Evolutionary conservation across 192 early-diverging fungal genomes (phyloP).

Genomic region (Jimgerdemannia flammicorona): DNA sequence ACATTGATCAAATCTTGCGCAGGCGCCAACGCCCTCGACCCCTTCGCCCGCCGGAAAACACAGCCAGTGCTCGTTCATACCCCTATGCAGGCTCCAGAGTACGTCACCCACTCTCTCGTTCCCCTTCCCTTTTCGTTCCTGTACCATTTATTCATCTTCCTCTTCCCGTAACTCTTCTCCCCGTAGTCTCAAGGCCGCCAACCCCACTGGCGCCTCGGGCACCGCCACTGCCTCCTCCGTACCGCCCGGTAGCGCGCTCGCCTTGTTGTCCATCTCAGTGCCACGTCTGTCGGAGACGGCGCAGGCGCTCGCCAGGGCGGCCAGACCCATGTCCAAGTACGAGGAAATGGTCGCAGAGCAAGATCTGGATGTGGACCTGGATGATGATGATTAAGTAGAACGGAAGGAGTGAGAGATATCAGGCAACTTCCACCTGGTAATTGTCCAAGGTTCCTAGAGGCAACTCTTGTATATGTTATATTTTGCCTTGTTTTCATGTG

Average conservation of each 20-base stretch:
- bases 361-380: slow-evolving; percentile 18
- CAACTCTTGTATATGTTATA: no score
- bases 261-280: neutral
- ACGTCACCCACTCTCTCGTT: neutral
- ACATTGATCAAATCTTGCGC: no score
- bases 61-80: slow-evolving; percentile 29
- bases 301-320: slow-evolving; percentile 16
- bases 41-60: slow-evolving; percentile 35
- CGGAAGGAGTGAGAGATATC: no score
- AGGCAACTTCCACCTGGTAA: no score
- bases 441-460: no score
- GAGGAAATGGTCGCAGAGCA: slow-evolving; percentile 22
- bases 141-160: neutral
- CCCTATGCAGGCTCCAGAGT: slow-evolving; percentile 7
- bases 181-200: neutral
- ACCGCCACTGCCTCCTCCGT: slow-evolving; percentile 1
- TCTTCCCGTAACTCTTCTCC: neutral
- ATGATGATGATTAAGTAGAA: slow-evolving; percentile 14
- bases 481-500: no score
- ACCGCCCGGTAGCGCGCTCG: neutral
- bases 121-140: neutral
- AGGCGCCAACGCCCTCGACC: slow-evolving; percentile 22
- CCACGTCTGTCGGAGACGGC: slow-evolving; percentile 13
- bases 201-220: no score
- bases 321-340: slow-evolving; percentile 19